These are phyloP conservation scores for Aquanectria penicillioides DNA, from an alignment of 2,329 filamentous ascomycete genomes.

Conservation along the genomic window DNA sequence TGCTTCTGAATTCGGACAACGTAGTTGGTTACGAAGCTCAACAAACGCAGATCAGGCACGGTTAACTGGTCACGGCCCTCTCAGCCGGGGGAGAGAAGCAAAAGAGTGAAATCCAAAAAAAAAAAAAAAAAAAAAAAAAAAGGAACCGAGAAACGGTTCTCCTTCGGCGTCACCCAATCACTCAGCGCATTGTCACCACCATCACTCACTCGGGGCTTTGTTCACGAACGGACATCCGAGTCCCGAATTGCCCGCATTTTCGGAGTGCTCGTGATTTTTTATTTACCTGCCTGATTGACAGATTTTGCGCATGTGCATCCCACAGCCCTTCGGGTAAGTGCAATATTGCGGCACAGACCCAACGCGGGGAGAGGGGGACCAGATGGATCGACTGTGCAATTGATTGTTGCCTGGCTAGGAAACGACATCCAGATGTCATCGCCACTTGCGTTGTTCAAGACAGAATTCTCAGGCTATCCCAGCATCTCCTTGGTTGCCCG, in stretches of 20 bases:
- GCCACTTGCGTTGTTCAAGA: too few species aligned
- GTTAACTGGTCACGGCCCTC: neutral
- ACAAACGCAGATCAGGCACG: slow-evolving; percentile 3
- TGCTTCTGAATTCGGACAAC: slow-evolving; percentile 7
- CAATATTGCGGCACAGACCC: slow-evolving; percentile 8
- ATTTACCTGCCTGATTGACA: neutral
- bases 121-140: neutral
- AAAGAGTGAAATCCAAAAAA: neutral
- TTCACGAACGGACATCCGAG: too few species aligned
- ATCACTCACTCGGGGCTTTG: too few species aligned
- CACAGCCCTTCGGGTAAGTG: neutral
- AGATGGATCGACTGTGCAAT: slow-evolving; percentile 1
- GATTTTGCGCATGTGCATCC: neutral
- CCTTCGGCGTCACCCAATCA: too few species aligned
- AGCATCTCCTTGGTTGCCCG: too few species aligned
- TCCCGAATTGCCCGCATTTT: too few species aligned
- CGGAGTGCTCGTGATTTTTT: too few species aligned
- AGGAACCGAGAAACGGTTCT: too few species aligned
- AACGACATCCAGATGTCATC: too few species aligned
- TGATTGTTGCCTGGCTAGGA: too few species aligned
- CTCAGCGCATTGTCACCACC: too few species aligned
- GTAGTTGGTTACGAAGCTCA: slow-evolving; percentile 2
- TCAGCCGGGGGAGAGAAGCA: neutral
- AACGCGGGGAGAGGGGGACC: slow-evolving; percentile 1
- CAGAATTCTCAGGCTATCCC: too few species aligned